A percentile compares a stretch with the other conserved stretches of the same genome.
These are phyloP conservation scores for Crucihimalaya himalaica DNA, from an alignment of 345 rosid species.

Conservation along the genomic window DNA sequence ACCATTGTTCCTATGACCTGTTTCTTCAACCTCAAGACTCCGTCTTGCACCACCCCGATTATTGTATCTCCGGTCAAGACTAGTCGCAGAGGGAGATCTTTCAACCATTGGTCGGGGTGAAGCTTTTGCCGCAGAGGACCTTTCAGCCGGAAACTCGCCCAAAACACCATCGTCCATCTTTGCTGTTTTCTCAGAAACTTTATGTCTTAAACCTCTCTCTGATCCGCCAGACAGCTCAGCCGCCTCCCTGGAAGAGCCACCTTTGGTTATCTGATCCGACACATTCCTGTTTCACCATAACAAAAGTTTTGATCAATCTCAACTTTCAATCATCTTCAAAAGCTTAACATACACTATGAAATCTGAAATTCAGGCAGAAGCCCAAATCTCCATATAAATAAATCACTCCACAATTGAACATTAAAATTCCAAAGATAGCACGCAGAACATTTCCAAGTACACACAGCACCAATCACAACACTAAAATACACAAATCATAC, in stretches of 20 bases:
- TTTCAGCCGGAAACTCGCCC: slow-evolving; percentile 66
- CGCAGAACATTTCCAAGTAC: not conserved
- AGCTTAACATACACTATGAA: slow-evolving; percentile 6
- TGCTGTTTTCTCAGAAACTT: slow-evolving; percentile 54
- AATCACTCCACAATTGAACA: not conserved
- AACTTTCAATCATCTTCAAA: slow-evolving; percentile 10
- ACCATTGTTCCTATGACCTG: slow-evolving; percentile 58
- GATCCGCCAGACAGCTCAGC: slow-evolving; percentile 54
- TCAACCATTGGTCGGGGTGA: slow-evolving; percentile 67
- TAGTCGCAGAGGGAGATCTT: slow-evolving; percentile 78
- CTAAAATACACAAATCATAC: slow-evolving; percentile 41
- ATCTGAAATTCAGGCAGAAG: not conserved
- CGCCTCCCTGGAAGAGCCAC: slow-evolving; percentile 56
- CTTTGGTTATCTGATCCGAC: slow-evolving; percentile 57
- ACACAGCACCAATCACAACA: not conserved
- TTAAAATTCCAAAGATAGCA: slow-evolving; percentile 3
- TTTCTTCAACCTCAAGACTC: slow-evolving; percentile 74
- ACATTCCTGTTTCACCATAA: slow-evolving; percentile 52
- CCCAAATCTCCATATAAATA: not conserved
- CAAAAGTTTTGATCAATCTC: slow-evolving; percentile 9
- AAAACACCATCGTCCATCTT: slow-evolving; percentile 68
- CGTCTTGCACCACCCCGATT: slow-evolving; percentile 60
- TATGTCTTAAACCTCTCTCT: slow-evolving; percentile 64
- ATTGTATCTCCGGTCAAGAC: slow-evolving; percentile 70
- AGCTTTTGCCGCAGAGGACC: slow-evolving; percentile 72